Evolutionary conservation across 805 yeast genomes (phyloP).

Genomic region (Candida cerambycidarum): DNA sequence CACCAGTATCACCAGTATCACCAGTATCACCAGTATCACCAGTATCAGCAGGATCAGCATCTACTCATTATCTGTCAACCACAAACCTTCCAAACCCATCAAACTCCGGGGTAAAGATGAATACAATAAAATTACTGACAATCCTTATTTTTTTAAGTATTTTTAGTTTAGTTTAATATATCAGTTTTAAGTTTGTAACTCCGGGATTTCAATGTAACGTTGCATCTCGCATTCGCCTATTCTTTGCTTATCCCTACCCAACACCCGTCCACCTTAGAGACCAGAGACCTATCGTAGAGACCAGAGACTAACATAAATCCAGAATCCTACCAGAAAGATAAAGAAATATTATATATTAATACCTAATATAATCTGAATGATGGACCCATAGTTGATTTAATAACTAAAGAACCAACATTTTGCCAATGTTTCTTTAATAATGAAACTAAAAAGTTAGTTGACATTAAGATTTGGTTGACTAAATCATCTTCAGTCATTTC

Average conservation of each 20-base stretch:
- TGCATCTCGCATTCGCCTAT: background rate
- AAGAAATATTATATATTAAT: conserved; percentile 5
- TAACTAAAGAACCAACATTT: conserved; percentile 98
- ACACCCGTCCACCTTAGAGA: no score
- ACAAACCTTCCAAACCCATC: no score
- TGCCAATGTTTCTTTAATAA: conserved; percentile 99
- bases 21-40: background rate
- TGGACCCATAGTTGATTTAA: conserved; percentile 99
- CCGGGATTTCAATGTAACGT: conserved; percentile 6
- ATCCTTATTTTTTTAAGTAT: background rate
- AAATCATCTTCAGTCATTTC: conserved; percentile 97
- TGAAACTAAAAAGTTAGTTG: conserved; percentile 98
- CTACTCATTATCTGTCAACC: no score
- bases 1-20: background rate
- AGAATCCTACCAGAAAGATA: background rate
- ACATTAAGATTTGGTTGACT: conserved; percentile 97
- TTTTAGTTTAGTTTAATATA: conserved; percentile 1
- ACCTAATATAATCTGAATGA: conserved; percentile 96
- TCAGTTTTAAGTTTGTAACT: background rate
- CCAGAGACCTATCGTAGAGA: no score
- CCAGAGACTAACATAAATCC: background rate
- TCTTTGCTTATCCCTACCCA: no score
- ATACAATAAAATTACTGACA: background rate
- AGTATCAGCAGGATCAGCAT: background rate
- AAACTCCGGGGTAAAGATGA: background rate